Percentiles rank a stretch among this genome's conserved stretches.
These are phyloP conservation scores for Clitoria ternatea DNA, from an alignment of 306 rosid genomes.

Conservation along the genomic window DNA sequence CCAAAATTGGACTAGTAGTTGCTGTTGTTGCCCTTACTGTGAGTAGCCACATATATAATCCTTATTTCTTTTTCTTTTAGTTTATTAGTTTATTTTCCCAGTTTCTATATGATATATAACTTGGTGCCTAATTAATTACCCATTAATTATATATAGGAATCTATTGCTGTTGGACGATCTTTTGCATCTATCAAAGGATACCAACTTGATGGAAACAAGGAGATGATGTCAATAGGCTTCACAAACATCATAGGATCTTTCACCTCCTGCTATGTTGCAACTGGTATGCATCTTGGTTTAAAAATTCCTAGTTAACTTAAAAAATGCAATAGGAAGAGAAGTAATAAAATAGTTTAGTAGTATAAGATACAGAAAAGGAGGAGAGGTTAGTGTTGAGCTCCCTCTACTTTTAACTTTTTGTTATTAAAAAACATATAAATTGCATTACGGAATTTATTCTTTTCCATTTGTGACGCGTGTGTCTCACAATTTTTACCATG, in stretches of 20 bases:
- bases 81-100: not conserved
- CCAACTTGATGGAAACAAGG: slow-evolving; percentile 80
- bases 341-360: too few species aligned
- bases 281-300: too few species aligned
- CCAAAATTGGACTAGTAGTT: slow-evolving; percentile 56
- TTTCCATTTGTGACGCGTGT: too few species aligned
- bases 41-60: not conserved
- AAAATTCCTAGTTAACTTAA: too few species aligned
- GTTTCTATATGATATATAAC: not conserved
- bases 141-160: slow-evolving; percentile 68
- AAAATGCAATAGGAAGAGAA: too few species aligned
- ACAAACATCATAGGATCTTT: slow-evolving; percentile 84
- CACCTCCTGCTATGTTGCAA: slow-evolving; percentile 88
- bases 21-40: slow-evolving; percentile 83
- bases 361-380: too few species aligned
- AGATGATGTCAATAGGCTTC: slow-evolving; percentile 74
- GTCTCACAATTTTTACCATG: too few species aligned
- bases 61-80: not conserved
- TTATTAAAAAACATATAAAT: too few species aligned
- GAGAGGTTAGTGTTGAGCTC: too few species aligned
- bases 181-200: slow-evolving; percentile 77
- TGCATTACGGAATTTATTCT: too few species aligned
- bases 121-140: not conserved
- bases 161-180: slow-evolving; percentile 86
- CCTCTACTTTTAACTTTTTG: too few species aligned